Evolutionary conservation across 495 filamentous ascomycete genomes (phyloP), one percentile per base, ranked within the genome.

Genomic region (Penicillium steckii): DNA sequence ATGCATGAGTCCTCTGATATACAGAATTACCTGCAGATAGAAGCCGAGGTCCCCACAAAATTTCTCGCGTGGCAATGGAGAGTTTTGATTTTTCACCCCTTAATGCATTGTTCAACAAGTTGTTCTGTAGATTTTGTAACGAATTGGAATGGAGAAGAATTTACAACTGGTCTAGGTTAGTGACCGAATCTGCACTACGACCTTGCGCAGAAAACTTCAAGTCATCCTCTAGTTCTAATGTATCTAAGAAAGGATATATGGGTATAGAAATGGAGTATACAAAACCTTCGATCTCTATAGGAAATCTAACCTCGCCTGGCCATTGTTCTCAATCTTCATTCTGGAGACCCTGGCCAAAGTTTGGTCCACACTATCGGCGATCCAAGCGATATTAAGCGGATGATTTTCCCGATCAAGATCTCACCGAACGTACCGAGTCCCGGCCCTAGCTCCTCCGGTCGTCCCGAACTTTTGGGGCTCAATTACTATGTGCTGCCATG

Each of bases 381-480:
- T 41, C 37, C 23, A 41, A 13, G 21, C 30, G 42, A 46, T 40
- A 22, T 3, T 41, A 41, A 23, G 8, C 30, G 46, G 50, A 47
- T 32, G 18, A 50, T 18, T n/a, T 47, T 33, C 43, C 50, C 26
- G 25, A 45, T 59, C 23, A 3, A 42, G 53, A 6, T 26, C n/a
- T 35, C 29, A 38, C 52, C 46, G 50, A 37, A 35, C 24, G 9
- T 15, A 37, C 33, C 33, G 33, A 37, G 33, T 1, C 33, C 33
- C 33, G 18, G 33, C 33, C 33, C 33, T 37, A 37, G 33, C 19
- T 5, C n/a, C n/a, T n/a, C 38, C 38, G 38, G 38, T 23, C 18
- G 5, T 21, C 18, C 38, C 18, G 38, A n/a, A 27, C 27, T 26
- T 43, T 25, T 29, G 40, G 4, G 8, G 24, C 38, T 13, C 15